A percentile compares a stretch with the other conserved stretches of the same genome.
Conservation (phyloP, 257 asterid genomes). For the Ligustrum vulgare region DNA sequence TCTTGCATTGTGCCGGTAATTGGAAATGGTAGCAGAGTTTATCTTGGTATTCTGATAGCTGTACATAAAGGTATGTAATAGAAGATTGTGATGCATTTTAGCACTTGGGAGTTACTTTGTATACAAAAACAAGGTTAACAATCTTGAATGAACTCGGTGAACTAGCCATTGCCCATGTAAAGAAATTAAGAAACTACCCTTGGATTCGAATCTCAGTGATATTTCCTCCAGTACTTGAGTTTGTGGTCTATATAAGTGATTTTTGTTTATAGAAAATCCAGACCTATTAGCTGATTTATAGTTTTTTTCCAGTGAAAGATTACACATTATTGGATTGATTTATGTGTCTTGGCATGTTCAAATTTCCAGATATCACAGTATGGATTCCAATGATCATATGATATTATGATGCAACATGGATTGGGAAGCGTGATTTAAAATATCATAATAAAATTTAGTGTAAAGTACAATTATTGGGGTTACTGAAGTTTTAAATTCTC, state of each 20-base stretch:
- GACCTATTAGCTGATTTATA: background rate
- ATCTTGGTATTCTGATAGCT: constrained; percentile 29
- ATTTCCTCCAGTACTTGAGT: background rate
- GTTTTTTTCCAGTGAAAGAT: too few species aligned
- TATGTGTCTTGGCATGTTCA: background rate
- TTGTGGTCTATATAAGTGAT: background rate
- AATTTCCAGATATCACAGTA: too few species aligned
- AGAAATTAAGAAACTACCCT: background rate
- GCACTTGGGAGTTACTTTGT: background rate
- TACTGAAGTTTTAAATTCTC: too few species aligned
- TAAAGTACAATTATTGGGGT: background rate
- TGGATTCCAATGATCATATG: too few species aligned
- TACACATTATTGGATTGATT: background rate
- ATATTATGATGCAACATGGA: background rate
- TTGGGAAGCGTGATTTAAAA: background rate
- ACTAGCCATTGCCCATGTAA: background rate
- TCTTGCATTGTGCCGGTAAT: background rate
- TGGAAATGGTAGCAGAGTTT: constrained; percentile 17
- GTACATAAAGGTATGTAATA: constrained; percentile 42
- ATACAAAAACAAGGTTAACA: background rate
- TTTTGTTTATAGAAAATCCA: constrained; percentile 1
- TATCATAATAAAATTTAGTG: background rate
- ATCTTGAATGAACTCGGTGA: background rate
- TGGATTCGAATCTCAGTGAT: background rate
- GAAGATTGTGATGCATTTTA: constrained; percentile 18